Base-by-base conservation (phyloP, 2,329 filamentous ascomycete genomes). In the Neospermospora avenae region DNA sequence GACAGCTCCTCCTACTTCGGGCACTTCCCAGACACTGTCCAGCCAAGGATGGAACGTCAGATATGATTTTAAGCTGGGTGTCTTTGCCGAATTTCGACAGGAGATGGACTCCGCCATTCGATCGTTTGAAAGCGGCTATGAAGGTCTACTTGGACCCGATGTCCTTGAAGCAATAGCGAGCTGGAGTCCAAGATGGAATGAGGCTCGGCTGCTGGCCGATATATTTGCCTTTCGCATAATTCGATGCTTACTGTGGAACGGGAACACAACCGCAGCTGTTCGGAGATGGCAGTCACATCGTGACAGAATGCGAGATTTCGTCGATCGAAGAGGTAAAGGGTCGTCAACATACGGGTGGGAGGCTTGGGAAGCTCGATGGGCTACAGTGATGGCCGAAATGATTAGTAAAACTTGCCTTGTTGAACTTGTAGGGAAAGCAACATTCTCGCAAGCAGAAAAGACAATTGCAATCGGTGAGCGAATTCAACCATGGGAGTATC, bases 271-370 rank as follows among this genome's bases (percentile, higher is more conserved):
- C 31, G 80, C 86, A 44, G 93, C 93, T 3, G 89, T 90, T 6
- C 85, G 90, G 58, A 84, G 87, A 58, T 98, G 93, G 93, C 81
- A 87, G 60, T 80, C 79, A 39, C 96, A 98, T 73, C 85, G 87
- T 62, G 82, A 86, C 58, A 84, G 88, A 58, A 86, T 93, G 65
- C 82, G 81, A 58, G 88, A 91, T 68, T 84, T 97, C 55, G 79
- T 97, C 16, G 91, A 96, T 70, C 83, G 90, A 18, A 86, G 89
- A 66, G 93, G 92, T 3, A 90, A 90, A 68, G 93, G 93, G 0
- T 92, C 90, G 2, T 84, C 86, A 34, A 96, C 91, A 66, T 98
- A 98, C 73, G 91, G 91, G 5, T 98, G 93, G 90, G 84, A 91
- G 70, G 93, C 93, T 1, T 99, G 93, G 93, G 89, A 96, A 75